These are phyloP conservation scores for Pyrenochaeta sp. DNA, from an alignment of 2,329 filamentous ascomycete genomes.

Conservation along the genomic window DNA sequence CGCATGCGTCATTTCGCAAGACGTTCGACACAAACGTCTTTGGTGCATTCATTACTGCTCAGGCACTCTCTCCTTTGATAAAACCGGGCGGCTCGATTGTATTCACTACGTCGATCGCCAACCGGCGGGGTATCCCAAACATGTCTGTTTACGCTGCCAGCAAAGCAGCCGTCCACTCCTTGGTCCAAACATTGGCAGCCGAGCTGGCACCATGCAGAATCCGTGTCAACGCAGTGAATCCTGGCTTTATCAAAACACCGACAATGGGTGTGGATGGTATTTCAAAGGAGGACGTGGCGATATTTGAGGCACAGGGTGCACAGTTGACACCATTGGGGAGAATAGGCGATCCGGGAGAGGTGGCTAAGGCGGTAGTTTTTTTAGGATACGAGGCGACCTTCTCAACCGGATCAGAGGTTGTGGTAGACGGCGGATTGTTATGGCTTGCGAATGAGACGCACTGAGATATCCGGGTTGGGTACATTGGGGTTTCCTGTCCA, in stretches of 20 bases:
- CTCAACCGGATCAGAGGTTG: conserved; percentile 8
- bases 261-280: conserved; percentile 6
- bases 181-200: conserved; percentile 47
- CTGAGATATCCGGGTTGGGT: no score
- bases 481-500: no score
- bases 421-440: conserved; percentile 9
- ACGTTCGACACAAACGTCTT: conserved; percentile 7
- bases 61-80: conserved; percentile 5
- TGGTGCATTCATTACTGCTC: conserved; percentile 5
- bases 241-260: conserved; percentile 10
- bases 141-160: conserved; percentile 89
- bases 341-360: conserved; percentile 7
- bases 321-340: conserved; percentile 7
- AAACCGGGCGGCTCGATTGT: conserved; percentile 8
- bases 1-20: conserved; percentile 3
- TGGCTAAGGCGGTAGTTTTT: conserved; percentile 8
- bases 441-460: neutral
- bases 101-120: conserved; percentile 11
- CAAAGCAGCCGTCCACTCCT: conserved; percentile 84
- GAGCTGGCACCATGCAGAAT: conserved; percentile 3
- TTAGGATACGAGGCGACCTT: conserved; percentile 11
- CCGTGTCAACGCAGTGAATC: conserved; percentile 10
- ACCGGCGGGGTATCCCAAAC: conserved; percentile 61
- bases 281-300: conserved; percentile 3
- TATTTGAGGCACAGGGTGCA: conserved; percentile 3